These are phyloP conservation scores for Pyrenophora tritici-repentis DNA, from an alignment of 2,329 filamentous ascomycete species.

Conservation along the genomic window DNA sequence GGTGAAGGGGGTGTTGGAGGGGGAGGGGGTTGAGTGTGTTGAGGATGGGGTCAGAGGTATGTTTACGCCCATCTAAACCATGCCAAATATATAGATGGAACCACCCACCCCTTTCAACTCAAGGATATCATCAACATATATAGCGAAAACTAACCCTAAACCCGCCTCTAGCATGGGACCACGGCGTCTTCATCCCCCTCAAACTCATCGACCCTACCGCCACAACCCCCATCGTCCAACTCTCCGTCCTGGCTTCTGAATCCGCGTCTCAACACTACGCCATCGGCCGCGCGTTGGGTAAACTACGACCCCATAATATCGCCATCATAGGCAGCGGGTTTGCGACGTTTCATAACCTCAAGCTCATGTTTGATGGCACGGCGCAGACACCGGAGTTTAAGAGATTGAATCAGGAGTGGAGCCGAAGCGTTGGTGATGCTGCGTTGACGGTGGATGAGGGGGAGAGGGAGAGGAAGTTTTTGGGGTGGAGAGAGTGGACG, in stretches of 20 bases:
- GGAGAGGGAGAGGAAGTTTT: conserved; percentile 50
- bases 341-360: conserved; percentile 62
- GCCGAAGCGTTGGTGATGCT: conserved; percentile 50
- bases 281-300: conserved; percentile 59
- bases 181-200: conserved; percentile 65
- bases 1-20: conserved; percentile 52
- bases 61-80: conserved; percentile 2
- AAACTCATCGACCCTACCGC: conserved; percentile 60
- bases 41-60: conserved; percentile 43
- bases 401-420: conserved; percentile 52
- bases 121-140: not conserved
- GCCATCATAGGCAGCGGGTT: conserved; percentile 66
- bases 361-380: conserved; percentile 50
- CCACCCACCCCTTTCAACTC: not conserved
- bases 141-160: not conserved
- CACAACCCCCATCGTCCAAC: conserved; percentile 60
- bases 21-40: conserved; percentile 51
- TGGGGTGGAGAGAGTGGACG: conserved; percentile 56
- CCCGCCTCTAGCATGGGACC: conserved; percentile 59
- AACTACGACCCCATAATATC: conserved; percentile 59
- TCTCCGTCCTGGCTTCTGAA: conserved; percentile 61
- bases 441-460: conserved; percentile 44
- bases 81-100: no score
- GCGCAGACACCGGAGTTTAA: conserved; percentile 37
- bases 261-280: conserved; percentile 56